These are phyloP conservation scores for Mrakiaceae sp. DNA, from an alignment of 1,284 basidiomycete species.

Conservation along the genomic window DNA sequence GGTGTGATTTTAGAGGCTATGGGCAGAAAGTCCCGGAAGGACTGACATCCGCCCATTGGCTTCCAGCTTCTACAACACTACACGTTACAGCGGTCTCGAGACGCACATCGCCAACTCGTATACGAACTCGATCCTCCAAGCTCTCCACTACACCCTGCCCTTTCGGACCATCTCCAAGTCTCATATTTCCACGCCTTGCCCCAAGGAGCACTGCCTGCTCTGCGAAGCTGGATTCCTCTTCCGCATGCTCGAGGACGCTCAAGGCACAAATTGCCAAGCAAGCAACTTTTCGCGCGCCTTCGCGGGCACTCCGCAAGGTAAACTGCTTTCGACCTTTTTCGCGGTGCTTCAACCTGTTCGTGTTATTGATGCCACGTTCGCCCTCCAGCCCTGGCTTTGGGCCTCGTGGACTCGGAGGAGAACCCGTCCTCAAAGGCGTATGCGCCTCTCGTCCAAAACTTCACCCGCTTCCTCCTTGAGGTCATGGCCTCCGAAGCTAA, in stretches of 20 bases:
- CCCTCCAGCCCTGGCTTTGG: conserved; percentile 65
- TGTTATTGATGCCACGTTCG: conserved; percentile 8
- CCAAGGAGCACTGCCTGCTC: conserved; percentile 78
- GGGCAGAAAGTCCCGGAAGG: no score
- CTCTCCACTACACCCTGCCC: conserved; percentile 71
- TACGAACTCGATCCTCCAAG: conserved; percentile 84
- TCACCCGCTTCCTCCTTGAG: conserved; percentile 88
- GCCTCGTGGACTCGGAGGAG: conserved; percentile 78
- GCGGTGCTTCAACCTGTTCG: background rate
- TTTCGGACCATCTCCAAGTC: conserved; percentile 75
- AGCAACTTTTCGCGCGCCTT: conserved; percentile 95
- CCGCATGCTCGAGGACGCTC: conserved; percentile 90
- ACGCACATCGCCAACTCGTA: conserved; percentile 97
- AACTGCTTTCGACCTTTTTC: conserved; percentile 3
- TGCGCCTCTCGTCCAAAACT: conserved; percentile 79
- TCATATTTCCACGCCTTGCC: conserved; percentile 79
- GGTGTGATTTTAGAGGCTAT: background rate
- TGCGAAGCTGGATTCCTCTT: conserved; percentile 94
- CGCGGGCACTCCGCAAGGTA: conserved; percentile 61
- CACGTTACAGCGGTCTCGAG: conserved; percentile 81
- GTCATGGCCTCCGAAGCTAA: conserved; percentile 60
- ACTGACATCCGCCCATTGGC: conserved; percentile 4
- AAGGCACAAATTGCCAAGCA: conserved; percentile 88
- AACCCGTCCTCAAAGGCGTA: conserved; percentile 44
- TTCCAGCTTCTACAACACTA: conserved; percentile 78